A percentile compares a stretch with the other conserved stretches of the same genome.
Evolutionary conservation across 116 monocot species (phyloP).

Genomic region (Cymodocea nodosa): DNA sequence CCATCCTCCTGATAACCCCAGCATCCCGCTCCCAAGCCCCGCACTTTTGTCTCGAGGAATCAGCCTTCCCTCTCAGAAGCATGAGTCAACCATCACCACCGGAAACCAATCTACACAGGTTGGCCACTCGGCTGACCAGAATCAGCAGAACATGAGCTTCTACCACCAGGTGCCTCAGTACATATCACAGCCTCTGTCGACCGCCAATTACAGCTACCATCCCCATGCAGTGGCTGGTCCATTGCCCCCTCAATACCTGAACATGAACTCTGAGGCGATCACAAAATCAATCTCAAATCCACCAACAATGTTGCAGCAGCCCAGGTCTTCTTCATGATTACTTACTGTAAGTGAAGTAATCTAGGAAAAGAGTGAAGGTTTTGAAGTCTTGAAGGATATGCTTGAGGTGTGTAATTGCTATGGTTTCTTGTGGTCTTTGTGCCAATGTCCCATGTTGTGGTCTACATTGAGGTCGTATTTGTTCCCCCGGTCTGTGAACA

Average conservation of each 20-base stretch:
- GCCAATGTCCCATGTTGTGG: too few species aligned
- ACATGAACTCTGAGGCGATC: conserved; percentile 16
- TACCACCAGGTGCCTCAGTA: conserved; percentile 41
- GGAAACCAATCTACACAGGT: conserved; percentile 10
- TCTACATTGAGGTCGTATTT: too few species aligned
- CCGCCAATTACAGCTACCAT: conserved; percentile 29
- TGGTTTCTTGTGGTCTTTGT: too few species aligned
- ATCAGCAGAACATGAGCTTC: conserved; percentile 17
- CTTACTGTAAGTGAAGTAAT: conserved; percentile 12
- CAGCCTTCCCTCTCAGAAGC: conserved; percentile 1
- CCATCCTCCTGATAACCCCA: conserved; percentile 5
- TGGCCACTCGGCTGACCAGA: conserved; percentile 19
- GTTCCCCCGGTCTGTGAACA: too few species aligned
- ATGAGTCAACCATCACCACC: conserved; percentile 7
- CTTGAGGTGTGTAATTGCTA: too few species aligned
- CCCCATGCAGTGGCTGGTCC: conserved; percentile 24
- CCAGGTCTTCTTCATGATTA: conserved; percentile 26
- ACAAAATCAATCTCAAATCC: neutral
- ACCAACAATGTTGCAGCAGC: neutral
- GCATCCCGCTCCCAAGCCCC: conserved; percentile 5
- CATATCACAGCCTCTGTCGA: conserved; percentile 17
- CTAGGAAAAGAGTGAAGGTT: too few species aligned
- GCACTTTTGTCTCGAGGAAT: conserved; percentile 4
- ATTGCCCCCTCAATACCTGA: conserved; percentile 33
- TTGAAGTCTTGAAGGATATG: too few species aligned